phyloP scores from a whole-genome alignment of 352 stramenopile genomes.

The Pythium brassicae region DNA sequence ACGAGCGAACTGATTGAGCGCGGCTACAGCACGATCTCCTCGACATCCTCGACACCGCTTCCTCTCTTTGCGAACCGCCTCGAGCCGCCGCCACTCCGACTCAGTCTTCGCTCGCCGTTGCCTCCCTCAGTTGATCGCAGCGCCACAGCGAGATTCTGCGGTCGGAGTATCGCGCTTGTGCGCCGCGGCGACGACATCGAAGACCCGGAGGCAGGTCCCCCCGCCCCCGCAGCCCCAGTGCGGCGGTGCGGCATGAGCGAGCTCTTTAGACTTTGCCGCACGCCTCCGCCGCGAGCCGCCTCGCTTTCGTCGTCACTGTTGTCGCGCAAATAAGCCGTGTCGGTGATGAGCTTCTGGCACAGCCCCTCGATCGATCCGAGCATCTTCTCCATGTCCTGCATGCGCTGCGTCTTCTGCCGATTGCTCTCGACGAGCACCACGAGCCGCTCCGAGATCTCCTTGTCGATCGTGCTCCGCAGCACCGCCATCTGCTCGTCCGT shows the following conservation, averaged over 20 bases:
- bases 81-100: background rate
- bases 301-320: conserved; percentile 17
- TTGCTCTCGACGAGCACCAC: conserved; percentile 47
- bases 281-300: conserved; percentile 1
- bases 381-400: conserved; percentile 57
- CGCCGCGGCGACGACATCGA: background rate
- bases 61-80: background rate
- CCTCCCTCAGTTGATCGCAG: background rate
- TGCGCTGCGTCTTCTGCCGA: conserved; percentile 44
- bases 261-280: background rate
- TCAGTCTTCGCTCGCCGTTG: background rate
- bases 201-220: too few relatives aligned
- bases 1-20: too few relatives aligned
- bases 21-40: conserved; percentile 1
- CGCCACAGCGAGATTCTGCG: background rate
- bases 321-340: conserved; percentile 37
- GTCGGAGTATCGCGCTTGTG: background rate
- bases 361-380: conserved; percentile 61
- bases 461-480: conserved; percentile 31
- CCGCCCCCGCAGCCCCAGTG: too few relatives aligned
- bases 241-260: background rate
- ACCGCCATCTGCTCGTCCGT: conserved; percentile 15
- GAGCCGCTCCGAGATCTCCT: conserved; percentile 41
- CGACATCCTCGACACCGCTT: background rate
- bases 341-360: conserved; percentile 54